phyloP scores from a whole-genome alignment of 192 early-diverging fungal species.

The Mortierella alpina region DNA sequence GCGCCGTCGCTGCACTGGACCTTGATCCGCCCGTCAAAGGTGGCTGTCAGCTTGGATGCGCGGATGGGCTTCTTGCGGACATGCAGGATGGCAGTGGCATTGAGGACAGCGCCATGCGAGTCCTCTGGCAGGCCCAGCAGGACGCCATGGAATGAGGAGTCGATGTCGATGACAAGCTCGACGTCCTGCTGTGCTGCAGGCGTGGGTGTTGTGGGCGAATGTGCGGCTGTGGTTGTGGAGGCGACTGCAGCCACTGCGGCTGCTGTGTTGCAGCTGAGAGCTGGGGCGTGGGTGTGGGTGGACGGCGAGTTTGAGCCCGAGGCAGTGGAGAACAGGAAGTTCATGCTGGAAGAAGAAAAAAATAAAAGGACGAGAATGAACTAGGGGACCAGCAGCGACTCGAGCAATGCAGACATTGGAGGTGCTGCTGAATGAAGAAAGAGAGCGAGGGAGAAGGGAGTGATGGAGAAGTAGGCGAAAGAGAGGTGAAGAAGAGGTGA shows the following conservation, averaged over 20 bases:
- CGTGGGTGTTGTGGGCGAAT: background rate
- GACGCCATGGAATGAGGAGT: constrained; percentile 48
- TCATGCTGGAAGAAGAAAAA: constrained; percentile 13
- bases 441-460: background rate
- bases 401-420: no score
- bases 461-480: background rate
- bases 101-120: constrained; percentile 39
- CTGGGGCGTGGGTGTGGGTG: background rate
- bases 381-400: background rate
- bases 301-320: background rate
- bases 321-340: constrained; percentile 31
- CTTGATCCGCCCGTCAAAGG: constrained; percentile 51
- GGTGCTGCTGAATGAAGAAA: background rate
- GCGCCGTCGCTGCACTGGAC: constrained; percentile 53
- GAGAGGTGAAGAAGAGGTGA: no score
- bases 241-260: background rate
- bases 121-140: constrained; percentile 48
- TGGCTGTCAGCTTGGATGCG: constrained; percentile 39
- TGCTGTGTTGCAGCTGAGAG: background rate
- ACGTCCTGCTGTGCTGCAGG: constrained; percentile 19
- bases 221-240: background rate
- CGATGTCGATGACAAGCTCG: constrained; percentile 45
- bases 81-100: constrained; percentile 48
- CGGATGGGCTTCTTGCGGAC: constrained; percentile 51
- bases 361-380: background rate